Evolutionary conservation across 2,329 filamentous ascomycete species (phyloP), one percentile per base, ranked within the genome.

Genomic region (Fusarium duplospermum): DNA sequence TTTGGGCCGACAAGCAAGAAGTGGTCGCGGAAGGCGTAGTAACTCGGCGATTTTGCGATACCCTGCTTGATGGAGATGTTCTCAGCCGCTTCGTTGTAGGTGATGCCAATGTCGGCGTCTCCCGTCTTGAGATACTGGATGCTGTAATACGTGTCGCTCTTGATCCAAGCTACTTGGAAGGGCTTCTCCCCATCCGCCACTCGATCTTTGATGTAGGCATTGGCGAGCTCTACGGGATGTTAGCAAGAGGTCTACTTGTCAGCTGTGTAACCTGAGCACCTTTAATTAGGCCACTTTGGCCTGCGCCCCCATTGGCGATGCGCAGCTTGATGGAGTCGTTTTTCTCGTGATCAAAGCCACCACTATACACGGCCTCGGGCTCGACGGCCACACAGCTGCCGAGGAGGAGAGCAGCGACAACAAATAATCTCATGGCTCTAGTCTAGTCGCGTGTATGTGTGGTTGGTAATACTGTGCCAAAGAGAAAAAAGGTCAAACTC

Each of bases 21-120:
- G 65, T 87, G 85, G 62, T 87, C 86, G 6, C 84, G 83, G 76
- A 84, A 87, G 10, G 82, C 80, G 69, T 87, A 86, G 64, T 80
- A 76, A 45, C 71, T 77, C 3, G 78, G 76, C 1, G 62, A 59
- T 7, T 52, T 65, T 38, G 84, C 84, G 47, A 82, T 82, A 18
- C 82, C 83, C 56, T 84, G 80, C 4, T 81, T 69, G 31, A 86
- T 83, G 8, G 86, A 86, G 36, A 86, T 82, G 18, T 82, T 69
- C 74, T 87, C 86, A 0, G 86, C 85, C 3, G 79, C 76, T 6
- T 79, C 76, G 42, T 80, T 81, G 78, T 87, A 87, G 0, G 86
- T 87, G 61, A 87, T 87, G 5, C 82, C 85, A 0, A 86, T 78
- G 59, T 87, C 85, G 27, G 83, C 78, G 27, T 79, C 79, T 18